A percentile compares a stretch with the other conserved stretches of the same genome.
Conservation (phyloP, 306 rosid species). For the Gastrolobium villosum region DNA sequence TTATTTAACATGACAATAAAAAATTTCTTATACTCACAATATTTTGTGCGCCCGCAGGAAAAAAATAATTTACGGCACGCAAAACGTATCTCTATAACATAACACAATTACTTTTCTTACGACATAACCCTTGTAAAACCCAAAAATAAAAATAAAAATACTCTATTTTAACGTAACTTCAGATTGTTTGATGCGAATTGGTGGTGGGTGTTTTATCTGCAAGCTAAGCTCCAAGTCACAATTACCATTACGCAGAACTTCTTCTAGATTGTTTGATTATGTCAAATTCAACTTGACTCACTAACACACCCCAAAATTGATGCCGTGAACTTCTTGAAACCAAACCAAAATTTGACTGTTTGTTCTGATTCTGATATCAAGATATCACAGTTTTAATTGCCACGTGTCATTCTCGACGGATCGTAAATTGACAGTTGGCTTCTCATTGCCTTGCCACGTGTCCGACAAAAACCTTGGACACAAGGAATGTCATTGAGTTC, state of each 20-base stretch:
- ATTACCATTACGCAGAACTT: neutral
- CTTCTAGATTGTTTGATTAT: neutral
- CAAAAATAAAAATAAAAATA: too few species aligned
- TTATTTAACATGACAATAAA: too few species aligned
- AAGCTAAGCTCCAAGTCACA: conserved; percentile 18
- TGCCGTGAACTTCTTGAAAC: neutral
- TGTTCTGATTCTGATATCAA: too few species aligned
- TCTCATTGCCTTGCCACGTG: neutral
- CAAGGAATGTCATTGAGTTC: neutral
- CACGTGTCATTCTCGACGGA: neutral
- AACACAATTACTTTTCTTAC: too few species aligned
- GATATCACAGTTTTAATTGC: neutral
- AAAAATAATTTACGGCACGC: too few species aligned
- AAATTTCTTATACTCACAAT: too few species aligned
- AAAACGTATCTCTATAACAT: too few species aligned
- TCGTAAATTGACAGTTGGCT: neutral
- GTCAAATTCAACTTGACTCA: conserved; percentile 15
- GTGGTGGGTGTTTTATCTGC: neutral
- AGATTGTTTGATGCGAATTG: too few species aligned
- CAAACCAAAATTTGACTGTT: neutral
- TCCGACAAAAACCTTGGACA: neutral
- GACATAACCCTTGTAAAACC: too few species aligned
- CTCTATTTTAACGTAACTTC: too few species aligned
- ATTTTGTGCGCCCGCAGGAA: too few species aligned
- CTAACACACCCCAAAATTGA: neutral